A percentile compares a stretch with the other conserved stretches of the same genome.
phyloP scores from a whole-genome alignment of 352 stramenopile species.

The Pythium monospermum region DNA sequence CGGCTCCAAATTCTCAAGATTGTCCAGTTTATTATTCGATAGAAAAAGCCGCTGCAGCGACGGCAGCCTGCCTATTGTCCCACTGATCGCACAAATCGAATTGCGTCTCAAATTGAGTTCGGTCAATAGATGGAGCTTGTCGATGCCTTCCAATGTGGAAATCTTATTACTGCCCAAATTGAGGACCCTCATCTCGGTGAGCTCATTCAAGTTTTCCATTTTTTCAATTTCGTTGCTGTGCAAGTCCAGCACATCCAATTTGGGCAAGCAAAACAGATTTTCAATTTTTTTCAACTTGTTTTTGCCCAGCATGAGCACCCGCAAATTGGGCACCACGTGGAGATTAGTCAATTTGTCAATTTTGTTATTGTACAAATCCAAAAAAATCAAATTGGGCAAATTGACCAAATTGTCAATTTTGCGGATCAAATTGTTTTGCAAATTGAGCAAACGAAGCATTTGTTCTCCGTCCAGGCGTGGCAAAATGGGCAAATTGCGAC shows the following conservation, averaged over 20 bases:
- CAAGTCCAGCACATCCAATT: slow-evolving; percentile 91
- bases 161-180: slow-evolving; percentile 89
- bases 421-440: slow-evolving; percentile 89
- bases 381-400: slow-evolving; percentile 89
- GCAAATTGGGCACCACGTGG: slow-evolving; percentile 70
- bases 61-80: slow-evolving; percentile 53
- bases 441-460: slow-evolving; percentile 85
- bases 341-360: slow-evolving; percentile 85
- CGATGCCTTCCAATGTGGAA: slow-evolving; percentile 67
- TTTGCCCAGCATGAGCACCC: slow-evolving; percentile 92
- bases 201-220: slow-evolving; percentile 84
- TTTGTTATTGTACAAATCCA: slow-evolving; percentile 92
- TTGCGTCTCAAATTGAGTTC: slow-evolving; percentile 90
- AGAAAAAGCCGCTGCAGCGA: slow-evolving; percentile 87
- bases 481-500: slow-evolving; percentile 71
- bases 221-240: slow-evolving; percentile 89
- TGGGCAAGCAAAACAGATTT: slow-evolving; percentile 78
- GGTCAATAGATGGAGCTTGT: slow-evolving; percentile 74
- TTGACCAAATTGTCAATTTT: slow-evolving; percentile 80
- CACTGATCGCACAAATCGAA: slow-evolving; percentile 47
- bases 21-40: slow-evolving; percentile 86
- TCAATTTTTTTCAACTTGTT: slow-evolving; percentile 80
- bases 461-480: slow-evolving; percentile 87
- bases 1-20: slow-evolving; percentile 62
- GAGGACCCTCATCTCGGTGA: slow-evolving; percentile 85